These are phyloP conservation scores for Acorus gramineus DNA, from an alignment of 106 monocot genomes.

Conservation along the genomic window DNA sequence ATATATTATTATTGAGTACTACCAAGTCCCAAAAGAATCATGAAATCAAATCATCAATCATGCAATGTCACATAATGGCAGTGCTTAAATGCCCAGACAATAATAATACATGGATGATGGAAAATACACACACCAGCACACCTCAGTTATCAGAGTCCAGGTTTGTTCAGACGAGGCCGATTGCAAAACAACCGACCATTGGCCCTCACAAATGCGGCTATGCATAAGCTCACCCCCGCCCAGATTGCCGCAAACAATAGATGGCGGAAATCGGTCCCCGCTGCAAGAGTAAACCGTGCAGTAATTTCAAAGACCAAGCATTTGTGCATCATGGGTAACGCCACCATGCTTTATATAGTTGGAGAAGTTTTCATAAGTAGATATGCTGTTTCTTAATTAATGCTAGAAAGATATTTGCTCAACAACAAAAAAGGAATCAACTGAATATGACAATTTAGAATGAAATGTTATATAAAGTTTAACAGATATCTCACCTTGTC, in stretches of 20 bases:
- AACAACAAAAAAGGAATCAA: background rate
- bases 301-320: background rate
- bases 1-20: no score
- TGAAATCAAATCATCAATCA: no score
- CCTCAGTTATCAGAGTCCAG: no score
- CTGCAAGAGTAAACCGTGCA: constrained; percentile 30
- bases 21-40: no score
- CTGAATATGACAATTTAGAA: background rate
- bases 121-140: no score
- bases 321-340: background rate
- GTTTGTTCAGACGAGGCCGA: constrained; percentile 39
- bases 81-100: no score
- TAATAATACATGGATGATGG: no score
- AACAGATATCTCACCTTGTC: constrained; percentile 44
- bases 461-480: background rate
- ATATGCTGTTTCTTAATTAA: background rate
- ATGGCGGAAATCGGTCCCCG: constrained; percentile 35
- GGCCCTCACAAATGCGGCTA: constrained; percentile 56
- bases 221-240: constrained; percentile 45
- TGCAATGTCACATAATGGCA: no score
- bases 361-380: background rate
- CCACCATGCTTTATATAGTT: no score
- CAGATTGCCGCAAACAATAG: constrained; percentile 48
- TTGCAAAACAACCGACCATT: constrained; percentile 72
- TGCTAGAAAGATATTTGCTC: no score